phyloP scores from a whole-genome alignment of 768 basidiomycete species.

The Auriculariales sp. region DNA sequence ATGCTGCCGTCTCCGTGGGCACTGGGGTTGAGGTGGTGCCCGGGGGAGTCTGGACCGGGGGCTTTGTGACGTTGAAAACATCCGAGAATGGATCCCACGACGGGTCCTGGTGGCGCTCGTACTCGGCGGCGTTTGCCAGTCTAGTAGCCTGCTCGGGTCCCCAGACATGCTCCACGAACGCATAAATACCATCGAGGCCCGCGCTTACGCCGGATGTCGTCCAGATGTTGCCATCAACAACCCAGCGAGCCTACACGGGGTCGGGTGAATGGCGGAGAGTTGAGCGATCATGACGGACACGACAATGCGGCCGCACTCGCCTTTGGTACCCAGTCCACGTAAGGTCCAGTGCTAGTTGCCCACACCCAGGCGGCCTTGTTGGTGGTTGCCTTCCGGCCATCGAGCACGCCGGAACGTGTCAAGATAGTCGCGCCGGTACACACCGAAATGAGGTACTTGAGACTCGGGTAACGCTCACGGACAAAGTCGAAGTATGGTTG shows the following conservation, averaged over 20 bases:
- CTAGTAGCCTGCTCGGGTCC: not conserved
- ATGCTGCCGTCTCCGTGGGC: too few species aligned
- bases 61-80: too few species aligned
- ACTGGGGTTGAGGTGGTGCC: too few species aligned
- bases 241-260: slow-evolving; percentile 8
- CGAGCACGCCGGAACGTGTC: slow-evolving; percentile 6
- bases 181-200: not conserved
- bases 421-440: slow-evolving; percentile 5
- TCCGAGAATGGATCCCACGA: slow-evolving; percentile 6
- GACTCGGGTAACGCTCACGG: not conserved
- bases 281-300: too few species aligned
- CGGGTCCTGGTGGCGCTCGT: slow-evolving; percentile 3
- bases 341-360: not conserved
- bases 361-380: slow-evolving; percentile 4
- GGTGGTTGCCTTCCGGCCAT: slow-evolving; percentile 5
- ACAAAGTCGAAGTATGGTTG: not conserved
- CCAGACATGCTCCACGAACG: not conserved
- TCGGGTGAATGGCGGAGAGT: too few species aligned
- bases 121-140: slow-evolving; percentile 1
- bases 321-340: slow-evolving; percentile 3
- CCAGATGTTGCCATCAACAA: slow-evolving; percentile 8
- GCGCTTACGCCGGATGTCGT: slow-evolving; percentile 6
- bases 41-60: too few species aligned
- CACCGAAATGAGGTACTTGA: slow-evolving; percentile 4
- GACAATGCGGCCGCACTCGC: too few species aligned